Conservation (phyloP, 2,329 filamentous ascomycete species). For the Amylocarpus encephaloides region DNA sequence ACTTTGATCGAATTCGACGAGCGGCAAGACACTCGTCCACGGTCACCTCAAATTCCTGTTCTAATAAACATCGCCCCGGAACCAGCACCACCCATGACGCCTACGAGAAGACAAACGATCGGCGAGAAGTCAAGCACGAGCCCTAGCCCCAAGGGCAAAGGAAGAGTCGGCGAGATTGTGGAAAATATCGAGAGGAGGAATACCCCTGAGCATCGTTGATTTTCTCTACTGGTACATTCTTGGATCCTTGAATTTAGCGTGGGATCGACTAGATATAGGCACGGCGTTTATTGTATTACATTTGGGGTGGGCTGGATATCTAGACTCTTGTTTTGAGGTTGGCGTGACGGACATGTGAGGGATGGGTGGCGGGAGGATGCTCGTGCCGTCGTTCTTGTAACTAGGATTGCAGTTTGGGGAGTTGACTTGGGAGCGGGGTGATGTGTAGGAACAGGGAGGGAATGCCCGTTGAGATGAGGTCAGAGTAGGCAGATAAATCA, state of each 20-base stretch:
- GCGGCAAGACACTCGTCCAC: neutral
- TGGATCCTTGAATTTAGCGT: neutral
- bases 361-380: neutral
- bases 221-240: neutral
- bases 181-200: slow-evolving; percentile 23
- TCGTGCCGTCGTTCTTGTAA: neutral
- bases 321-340: neutral
- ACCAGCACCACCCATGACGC: neutral
- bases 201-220: slow-evolving; percentile 5
- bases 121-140: neutral
- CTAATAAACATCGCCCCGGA: neutral
- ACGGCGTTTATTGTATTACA: neutral
- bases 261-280: neutral
- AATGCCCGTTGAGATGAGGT: too few species aligned
- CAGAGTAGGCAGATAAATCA: too few species aligned
- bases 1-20: neutral
- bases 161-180: slow-evolving; percentile 25
- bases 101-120: neutral
- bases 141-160: slow-evolving; percentile 12
- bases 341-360: neutral
- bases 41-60: neutral
- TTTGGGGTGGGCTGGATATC: neutral
- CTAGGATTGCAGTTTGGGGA: neutral
- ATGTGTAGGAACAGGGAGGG: too few species aligned
- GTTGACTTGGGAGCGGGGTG: neutral